These are phyloP conservation scores for Hirsutella thompsonii DNA, from an alignment of 2,329 filamentous ascomycete species.

Conservation along the genomic window DNA sequence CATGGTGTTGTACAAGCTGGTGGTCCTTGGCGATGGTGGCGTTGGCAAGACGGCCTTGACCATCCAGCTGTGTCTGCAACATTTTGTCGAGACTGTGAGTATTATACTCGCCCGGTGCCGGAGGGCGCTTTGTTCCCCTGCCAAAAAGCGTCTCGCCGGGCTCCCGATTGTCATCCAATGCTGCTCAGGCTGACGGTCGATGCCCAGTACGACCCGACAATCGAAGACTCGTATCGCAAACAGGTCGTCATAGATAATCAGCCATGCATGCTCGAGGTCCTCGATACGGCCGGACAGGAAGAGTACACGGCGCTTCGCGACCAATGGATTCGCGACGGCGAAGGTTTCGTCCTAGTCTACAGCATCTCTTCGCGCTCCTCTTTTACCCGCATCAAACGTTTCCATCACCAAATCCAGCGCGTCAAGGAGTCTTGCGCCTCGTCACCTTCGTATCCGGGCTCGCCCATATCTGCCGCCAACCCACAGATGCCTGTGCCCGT, in stretches of 20 bases:
- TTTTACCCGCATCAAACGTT: constrained; percentile 86
- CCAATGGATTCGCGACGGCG: constrained; percentile 96
- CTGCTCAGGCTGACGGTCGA: constrained; percentile 1
- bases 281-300: constrained; percentile 96
- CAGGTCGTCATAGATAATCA: constrained; percentile 88
- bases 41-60: constrained; percentile 90
- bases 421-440: constrained; percentile 83
- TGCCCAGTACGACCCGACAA: constrained; percentile 67
- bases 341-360: constrained; percentile 95
- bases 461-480: constrained; percentile 48
- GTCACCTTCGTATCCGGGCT: constrained; percentile 65
- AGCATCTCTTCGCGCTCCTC: constrained; percentile 96
- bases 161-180: neutral
- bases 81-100: constrained; percentile 87
- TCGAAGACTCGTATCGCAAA: constrained; percentile 80
- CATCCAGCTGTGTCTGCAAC: constrained; percentile 93
- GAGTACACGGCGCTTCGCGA: constrained; percentile 95
- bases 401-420: constrained; percentile 92
- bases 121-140: no score
- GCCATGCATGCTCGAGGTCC: constrained; percentile 92
- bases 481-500: constrained; percentile 68
- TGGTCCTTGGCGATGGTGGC: constrained; percentile 88
- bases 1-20: constrained; percentile 93
- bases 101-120: no score
- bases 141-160: neutral